A percentile compares a stretch with the other conserved stretches of the same genome.
Evolutionary conservation across 495 filamentous ascomycete genomes (phyloP).

Genomic region (Hypoxylon rickii): DNA sequence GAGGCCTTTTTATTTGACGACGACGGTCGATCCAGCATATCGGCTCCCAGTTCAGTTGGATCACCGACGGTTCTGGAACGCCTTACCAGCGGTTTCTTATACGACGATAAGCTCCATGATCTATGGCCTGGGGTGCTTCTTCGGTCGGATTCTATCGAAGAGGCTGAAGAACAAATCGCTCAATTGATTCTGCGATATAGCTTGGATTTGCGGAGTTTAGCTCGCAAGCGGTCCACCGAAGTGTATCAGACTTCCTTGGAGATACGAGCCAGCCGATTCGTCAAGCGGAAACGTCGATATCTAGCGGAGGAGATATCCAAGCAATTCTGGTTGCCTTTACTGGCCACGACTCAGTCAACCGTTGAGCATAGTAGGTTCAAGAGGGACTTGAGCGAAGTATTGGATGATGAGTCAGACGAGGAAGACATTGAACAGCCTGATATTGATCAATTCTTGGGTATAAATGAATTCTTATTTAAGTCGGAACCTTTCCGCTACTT

Average conservation of each 20-base stretch:
- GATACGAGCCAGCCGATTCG: slow-evolving; percentile 1
- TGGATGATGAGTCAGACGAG: background rate
- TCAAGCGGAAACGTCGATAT: background rate
- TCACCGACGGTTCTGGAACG: background rate
- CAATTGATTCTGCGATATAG: background rate
- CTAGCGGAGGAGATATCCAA: slow-evolving; percentile 2
- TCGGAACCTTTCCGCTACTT: background rate
- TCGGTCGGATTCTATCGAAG: background rate
- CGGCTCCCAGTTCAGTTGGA: background rate
- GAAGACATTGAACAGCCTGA: background rate
- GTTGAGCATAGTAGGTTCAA: background rate
- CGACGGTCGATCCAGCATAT: background rate
- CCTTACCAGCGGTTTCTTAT: slow-evolving; percentile 1
- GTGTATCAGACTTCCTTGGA: background rate
- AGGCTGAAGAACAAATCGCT: slow-evolving; percentile 1
- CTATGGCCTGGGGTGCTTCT: slow-evolving; percentile 4
- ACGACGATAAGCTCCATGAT: background rate
- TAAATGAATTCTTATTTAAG: background rate
- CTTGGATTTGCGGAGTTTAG: background rate
- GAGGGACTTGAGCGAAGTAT: background rate
- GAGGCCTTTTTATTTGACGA: slow-evolving; percentile 2
- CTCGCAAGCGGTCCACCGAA: background rate
- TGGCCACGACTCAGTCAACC: background rate
- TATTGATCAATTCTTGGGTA: background rate
- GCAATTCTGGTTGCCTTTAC: background rate